phyloP scores from a whole-genome alignment of 1,139 yeast genomes.

The Protomyces inouyei region DNA sequence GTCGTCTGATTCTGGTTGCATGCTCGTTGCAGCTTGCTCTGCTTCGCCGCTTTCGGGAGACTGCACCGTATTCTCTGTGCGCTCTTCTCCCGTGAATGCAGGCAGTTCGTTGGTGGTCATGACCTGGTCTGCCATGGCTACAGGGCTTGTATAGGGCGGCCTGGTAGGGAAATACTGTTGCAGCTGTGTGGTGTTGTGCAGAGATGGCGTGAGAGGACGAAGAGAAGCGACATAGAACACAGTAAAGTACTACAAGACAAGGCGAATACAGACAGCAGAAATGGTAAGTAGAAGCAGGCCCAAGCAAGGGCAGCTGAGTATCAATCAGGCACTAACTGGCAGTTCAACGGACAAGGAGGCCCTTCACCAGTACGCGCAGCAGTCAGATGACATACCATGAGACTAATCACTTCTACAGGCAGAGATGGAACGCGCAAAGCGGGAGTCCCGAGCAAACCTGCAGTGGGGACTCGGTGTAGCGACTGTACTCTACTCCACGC shows the following conservation, averaged over 20 bases:
- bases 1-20: not conserved
- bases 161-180: not conserved
- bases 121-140: conserved; percentile 1
- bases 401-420: conserved; percentile 4
- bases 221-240: not conserved
- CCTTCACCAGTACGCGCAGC: not conserved
- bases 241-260: no score
- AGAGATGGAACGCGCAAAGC: conserved; percentile 18
- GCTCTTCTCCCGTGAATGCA: not conserved
- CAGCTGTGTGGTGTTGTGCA: not conserved
- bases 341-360: conserved; percentile 27
- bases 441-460: conserved; percentile 12
- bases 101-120: conserved; percentile 6
- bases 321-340: not conserved
- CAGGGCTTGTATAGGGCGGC: not conserved
- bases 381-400: not conserved
- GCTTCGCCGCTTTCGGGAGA: not conserved
- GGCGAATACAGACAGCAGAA: not conserved
- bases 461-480: conserved; percentile 22
- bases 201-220: not conserved
- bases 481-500: conserved; percentile 11
- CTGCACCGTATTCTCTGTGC: not conserved
- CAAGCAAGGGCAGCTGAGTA: not conserved
- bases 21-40: not conserved
- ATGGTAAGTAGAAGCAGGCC: no score